A percentile compares a stretch with the other conserved stretches of the same genome.
These are phyloP conservation scores for Sporisorium scitamineum DNA, from an alignment of 1,284 basidiomycete genomes.

Conservation along the genomic window DNA sequence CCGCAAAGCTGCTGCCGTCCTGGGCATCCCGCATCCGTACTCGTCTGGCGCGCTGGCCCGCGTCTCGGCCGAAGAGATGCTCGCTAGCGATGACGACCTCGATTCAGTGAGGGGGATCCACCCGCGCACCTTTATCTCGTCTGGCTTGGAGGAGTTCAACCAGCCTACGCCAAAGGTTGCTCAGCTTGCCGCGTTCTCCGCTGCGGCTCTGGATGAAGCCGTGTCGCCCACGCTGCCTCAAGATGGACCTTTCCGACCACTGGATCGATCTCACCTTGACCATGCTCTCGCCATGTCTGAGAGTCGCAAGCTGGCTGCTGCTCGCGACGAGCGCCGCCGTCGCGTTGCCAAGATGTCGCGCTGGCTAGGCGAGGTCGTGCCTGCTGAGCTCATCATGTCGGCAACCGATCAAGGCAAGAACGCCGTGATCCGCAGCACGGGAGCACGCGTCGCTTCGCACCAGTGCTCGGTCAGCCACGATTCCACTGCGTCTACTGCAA, in stretches of 20 bases:
- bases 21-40: slow-evolving; percentile 45
- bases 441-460: neutral
- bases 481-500: slow-evolving; percentile 3
- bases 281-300: slow-evolving; percentile 31
- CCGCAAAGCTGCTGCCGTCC: slow-evolving; percentile 38
- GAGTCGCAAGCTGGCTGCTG: slow-evolving; percentile 29
- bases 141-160: slow-evolving; percentile 36
- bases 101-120: neutral
- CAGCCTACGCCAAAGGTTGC: slow-evolving; percentile 35
- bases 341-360: slow-evolving; percentile 57
- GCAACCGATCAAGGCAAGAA: slow-evolving; percentile 2
- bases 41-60: slow-evolving; percentile 9
- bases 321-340: slow-evolving; percentile 51
- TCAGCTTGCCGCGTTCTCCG: slow-evolving; percentile 37
- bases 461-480: slow-evolving; percentile 15
- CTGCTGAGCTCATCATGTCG: slow-evolving; percentile 41
- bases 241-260: slow-evolving; percentile 26
- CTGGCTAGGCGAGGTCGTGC: slow-evolving; percentile 58
- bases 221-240: slow-evolving; percentile 43
- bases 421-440: slow-evolving; percentile 30
- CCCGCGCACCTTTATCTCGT: slow-evolving; percentile 16
- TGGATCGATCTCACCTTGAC: slow-evolving; percentile 22
- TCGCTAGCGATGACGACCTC: slow-evolving; percentile 22
- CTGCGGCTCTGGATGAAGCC: slow-evolving; percentile 37
- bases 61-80: slow-evolving; percentile 9